phyloP scores from a whole-genome alignment of 345 rosid genomes.

The Salix brachista region DNA sequence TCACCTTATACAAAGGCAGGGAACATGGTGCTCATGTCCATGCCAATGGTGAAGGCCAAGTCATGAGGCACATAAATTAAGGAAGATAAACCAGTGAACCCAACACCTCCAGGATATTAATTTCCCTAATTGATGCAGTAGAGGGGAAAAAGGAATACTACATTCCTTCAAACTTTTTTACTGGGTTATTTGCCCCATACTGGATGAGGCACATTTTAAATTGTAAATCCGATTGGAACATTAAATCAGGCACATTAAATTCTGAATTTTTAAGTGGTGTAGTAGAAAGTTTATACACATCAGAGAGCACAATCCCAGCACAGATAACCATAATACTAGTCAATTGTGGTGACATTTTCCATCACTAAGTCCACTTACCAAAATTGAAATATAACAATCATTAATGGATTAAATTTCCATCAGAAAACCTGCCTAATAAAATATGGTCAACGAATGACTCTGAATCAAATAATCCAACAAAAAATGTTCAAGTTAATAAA shows the following conservation, averaged over 20 bases:
- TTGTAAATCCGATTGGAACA: neutral
- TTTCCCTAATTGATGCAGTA: neutral
- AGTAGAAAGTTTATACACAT: neutral
- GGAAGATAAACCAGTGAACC: neutral
- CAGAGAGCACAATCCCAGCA: neutral
- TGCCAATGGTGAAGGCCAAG: neutral
- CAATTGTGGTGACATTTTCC: neutral
- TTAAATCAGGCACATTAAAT: neutral
- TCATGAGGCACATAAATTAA: neutral
- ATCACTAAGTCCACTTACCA: neutral
- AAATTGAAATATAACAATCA: neutral
- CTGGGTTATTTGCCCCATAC: neutral
- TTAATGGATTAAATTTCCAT: neutral
- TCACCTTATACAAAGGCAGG: neutral
- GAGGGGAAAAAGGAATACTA: neutral
- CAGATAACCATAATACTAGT: neutral
- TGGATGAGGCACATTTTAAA: neutral
- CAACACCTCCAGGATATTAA: neutral
- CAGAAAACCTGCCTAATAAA: neutral
- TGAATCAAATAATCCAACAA: neutral
- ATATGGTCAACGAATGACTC: neutral
- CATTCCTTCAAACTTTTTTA: neutral
- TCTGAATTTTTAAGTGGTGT: neutral
- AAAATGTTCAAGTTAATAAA: neutral
- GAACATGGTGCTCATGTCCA: neutral